These are phyloP conservation scores for Vaccinium corymbosum DNA, from an alignment of 148 eudicot genomes.

Conservation along the genomic window DNA sequence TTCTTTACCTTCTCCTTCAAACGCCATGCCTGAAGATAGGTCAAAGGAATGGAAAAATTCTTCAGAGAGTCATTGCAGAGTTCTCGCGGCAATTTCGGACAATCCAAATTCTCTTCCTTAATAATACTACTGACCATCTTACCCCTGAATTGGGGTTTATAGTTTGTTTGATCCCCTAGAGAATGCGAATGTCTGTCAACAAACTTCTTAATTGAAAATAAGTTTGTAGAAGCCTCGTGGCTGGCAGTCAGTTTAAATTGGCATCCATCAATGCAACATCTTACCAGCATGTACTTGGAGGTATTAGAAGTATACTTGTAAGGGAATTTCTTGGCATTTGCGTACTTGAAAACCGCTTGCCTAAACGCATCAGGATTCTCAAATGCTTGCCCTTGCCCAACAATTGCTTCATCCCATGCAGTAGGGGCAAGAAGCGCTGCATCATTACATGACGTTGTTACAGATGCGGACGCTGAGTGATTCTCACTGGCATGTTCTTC, in stretches of 20 bases:
- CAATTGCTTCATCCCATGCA: conserved; percentile 6
- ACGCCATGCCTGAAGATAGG: conserved; percentile 16
- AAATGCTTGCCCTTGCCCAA: conserved; percentile 17
- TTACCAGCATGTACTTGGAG: conserved; percentile 11
- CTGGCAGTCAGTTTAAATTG: conserved; percentile 13
- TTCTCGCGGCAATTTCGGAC: conserved; percentile 13
- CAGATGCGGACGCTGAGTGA: background rate
- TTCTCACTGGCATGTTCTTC: conserved; percentile 3
- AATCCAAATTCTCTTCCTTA: conserved; percentile 10
- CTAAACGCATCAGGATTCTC: conserved; percentile 9
- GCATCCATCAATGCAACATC: conserved; percentile 12
- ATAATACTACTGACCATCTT: conserved; percentile 9
- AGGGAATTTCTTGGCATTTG: conserved; percentile 12
- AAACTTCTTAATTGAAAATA: conserved; percentile 13
- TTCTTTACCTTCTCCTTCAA: conserved; percentile 13
- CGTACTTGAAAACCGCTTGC: conserved; percentile 7
- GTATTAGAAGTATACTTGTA: conserved; percentile 9
- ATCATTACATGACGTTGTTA: conserved; percentile 3
- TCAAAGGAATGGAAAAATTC: conserved; percentile 12
- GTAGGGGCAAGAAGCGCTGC: background rate
- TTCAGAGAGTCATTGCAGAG: conserved; percentile 10
- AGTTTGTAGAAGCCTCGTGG: conserved; percentile 4
- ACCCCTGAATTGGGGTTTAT: conserved; percentile 11
- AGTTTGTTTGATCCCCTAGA: background rate
- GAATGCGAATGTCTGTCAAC: conserved; percentile 11